Evolutionary conservation across 768 basidiomycete genomes (phyloP).

Genomic region (Phanerochaete sordida): DNA sequence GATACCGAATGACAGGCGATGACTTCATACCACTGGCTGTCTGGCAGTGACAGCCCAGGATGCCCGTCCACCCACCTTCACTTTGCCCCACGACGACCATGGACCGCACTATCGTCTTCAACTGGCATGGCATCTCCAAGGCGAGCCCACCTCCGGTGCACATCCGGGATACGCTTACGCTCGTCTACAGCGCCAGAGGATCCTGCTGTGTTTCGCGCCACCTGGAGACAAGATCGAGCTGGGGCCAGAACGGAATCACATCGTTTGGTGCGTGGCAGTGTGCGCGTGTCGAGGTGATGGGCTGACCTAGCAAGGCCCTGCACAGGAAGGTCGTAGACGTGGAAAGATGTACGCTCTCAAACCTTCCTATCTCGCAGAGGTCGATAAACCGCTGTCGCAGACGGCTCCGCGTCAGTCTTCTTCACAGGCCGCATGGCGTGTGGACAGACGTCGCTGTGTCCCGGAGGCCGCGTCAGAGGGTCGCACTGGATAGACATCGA

Average conservation of each 20-base stretch:
- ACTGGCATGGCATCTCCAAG: not conserved
- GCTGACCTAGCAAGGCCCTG: not conserved
- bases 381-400: not conserved
- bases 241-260: not conserved
- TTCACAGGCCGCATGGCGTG: not conserved
- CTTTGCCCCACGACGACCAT: not conserved
- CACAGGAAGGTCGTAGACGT: slow-evolving; percentile 4
- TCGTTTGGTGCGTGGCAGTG: slow-evolving; percentile 1
- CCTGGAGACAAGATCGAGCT: not conserved
- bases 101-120: not conserved
- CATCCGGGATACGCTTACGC: not conserved
- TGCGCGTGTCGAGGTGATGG: not conserved
- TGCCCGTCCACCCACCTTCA: not conserved
- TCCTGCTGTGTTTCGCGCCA: not conserved
- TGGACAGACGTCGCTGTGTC: not conserved
- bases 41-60: too few species aligned
- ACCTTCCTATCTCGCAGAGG: not conserved
- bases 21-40: too few species aligned
- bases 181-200: not conserved
- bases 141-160: not conserved
- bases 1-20: not conserved
- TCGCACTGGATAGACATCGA: slow-evolving; percentile 1
- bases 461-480: not conserved
- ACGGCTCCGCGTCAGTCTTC: not conserved
- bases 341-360: not conserved